Percentiles rank a stretch among this genome's conserved stretches.
phyloP scores from a whole-genome alignment of 306 rosid species.

The Prunus mira region DNA sequence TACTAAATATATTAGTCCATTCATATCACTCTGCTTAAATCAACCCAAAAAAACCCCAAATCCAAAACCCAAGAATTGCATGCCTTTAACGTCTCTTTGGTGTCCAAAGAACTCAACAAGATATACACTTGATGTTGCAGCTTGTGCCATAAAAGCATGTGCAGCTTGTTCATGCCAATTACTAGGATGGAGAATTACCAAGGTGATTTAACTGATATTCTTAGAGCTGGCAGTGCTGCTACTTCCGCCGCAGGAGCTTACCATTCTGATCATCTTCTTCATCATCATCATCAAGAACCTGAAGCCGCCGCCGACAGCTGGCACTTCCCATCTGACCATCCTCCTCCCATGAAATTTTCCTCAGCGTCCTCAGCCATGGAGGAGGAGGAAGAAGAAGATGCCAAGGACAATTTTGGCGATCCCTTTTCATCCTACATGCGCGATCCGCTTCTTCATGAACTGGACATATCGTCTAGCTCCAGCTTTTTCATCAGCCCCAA shows the following conservation, averaged over 20 bases:
- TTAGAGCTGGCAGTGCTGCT: constrained; percentile 40
- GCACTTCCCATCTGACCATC: constrained; percentile 18
- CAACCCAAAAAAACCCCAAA: neutral
- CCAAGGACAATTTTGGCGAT: constrained; percentile 51
- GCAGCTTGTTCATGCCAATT: constrained; percentile 32
- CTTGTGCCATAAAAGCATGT: constrained; percentile 31
- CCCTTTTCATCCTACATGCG: constrained; percentile 63
- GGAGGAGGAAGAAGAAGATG: constrained; percentile 25
- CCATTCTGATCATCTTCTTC: neutral
- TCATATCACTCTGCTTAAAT: neutral
- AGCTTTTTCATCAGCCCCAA: constrained; percentile 30
- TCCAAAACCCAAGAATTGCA: neutral
- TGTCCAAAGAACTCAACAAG: neutral
- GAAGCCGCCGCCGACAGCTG: neutral
- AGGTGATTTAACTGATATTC: constrained; percentile 85
- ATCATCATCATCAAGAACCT: neutral
- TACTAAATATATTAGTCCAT: too few species aligned
- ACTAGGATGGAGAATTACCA: constrained; percentile 64
- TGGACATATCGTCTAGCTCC: constrained; percentile 4
- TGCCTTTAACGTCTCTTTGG: neutral
- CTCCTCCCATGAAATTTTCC: constrained; percentile 11
- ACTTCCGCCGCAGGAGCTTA: constrained; percentile 4
- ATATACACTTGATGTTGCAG: neutral
- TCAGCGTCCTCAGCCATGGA: constrained; percentile 21
- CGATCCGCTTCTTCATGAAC: constrained; percentile 71